A percentile compares a stretch with the other conserved stretches of the same genome.
phyloP scores from a whole-genome alignment of 2,329 filamentous ascomycete species.

The Fusarium sp. region DNA sequence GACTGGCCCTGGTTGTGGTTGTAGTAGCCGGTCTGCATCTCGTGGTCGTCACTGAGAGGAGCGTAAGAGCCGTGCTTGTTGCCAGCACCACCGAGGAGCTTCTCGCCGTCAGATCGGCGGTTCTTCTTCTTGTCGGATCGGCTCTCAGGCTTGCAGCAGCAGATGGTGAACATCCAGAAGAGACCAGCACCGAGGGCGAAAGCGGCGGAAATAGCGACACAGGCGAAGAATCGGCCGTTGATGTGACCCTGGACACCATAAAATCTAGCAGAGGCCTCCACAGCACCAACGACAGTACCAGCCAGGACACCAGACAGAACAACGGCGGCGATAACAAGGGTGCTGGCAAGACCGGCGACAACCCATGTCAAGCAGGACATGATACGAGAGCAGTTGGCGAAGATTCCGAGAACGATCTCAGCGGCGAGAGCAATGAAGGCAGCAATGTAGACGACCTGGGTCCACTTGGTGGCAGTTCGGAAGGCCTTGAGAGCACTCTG shows the following conservation, averaged over 20 bases:
- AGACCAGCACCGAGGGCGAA: conserved; percentile 80
- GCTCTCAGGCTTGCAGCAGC: conserved; percentile 73
- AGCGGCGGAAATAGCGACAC: conserved; percentile 82
- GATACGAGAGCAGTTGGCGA: conserved; percentile 84
- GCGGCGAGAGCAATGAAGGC: conserved; percentile 75
- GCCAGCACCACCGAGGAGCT: conserved; percentile 57
- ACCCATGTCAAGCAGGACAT: conserved; percentile 86
- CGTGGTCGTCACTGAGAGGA: conserved; percentile 50
- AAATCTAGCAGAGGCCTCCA: conserved; percentile 66
- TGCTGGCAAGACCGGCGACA: conserved; percentile 71
- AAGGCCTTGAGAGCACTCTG: conserved; percentile 77
- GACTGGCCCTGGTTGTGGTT: conserved; percentile 48
- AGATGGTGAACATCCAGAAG: conserved; percentile 93
- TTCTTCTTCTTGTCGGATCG: conserved; percentile 50
- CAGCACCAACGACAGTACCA: conserved; percentile 69
- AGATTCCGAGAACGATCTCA: conserved; percentile 81
- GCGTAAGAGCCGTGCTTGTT: conserved; percentile 52
- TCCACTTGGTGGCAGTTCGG: conserved; percentile 80
- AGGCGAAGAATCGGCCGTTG: conserved; percentile 75
- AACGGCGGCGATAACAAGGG: conserved; percentile 70
- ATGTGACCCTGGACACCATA: conserved; percentile 77
- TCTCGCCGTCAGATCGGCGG: conserved; percentile 59
- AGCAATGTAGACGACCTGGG: conserved; percentile 82
- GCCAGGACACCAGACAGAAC: conserved; percentile 80
- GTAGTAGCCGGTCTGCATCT: conserved; percentile 54